phyloP scores from a whole-genome alignment of 2,329 filamentous ascomycete genomes.

The Fusarium phyllophilum region DNA sequence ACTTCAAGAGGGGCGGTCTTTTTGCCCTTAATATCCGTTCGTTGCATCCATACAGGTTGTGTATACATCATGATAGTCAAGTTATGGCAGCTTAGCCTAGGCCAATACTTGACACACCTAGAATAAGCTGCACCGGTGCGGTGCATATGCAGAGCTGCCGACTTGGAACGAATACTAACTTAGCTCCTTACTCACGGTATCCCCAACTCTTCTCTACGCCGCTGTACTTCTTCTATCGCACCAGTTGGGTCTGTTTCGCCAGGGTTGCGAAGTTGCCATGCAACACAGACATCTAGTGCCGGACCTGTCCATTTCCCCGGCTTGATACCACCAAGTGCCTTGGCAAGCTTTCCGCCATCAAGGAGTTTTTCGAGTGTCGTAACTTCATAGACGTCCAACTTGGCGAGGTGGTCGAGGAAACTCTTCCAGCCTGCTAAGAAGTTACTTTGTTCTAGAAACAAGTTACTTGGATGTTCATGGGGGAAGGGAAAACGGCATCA shows the following conservation, averaged over 20 bases:
- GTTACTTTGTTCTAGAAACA: conserved; percentile 53
- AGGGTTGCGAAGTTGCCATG: conserved; percentile 90
- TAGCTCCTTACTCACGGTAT: conserved; percentile 41
- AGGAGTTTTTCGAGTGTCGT: conserved; percentile 71
- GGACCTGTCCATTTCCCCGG: conserved; percentile 86
- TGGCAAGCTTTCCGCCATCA: conserved; percentile 78
- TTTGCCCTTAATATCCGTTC: background rate
- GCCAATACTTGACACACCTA: background rate
- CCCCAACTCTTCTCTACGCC: conserved; percentile 62
- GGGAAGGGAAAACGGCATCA: conserved; percentile 31
- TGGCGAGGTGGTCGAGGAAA: conserved; percentile 65
- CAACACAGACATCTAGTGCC: conserved; percentile 81
- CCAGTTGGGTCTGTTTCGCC: conserved; percentile 66
- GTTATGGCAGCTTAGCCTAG: background rate
- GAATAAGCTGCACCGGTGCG: background rate
- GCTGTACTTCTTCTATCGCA: conserved; percentile 69
- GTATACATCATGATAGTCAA: background rate
- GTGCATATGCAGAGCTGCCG: background rate
- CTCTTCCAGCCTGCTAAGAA: conserved; percentile 62
- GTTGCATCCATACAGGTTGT: background rate
- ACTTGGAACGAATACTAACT: background rate
- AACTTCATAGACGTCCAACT: conserved; percentile 67
- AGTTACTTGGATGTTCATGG: conserved; percentile 5
- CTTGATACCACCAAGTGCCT: conserved; percentile 72
- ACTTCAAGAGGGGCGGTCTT: background rate